phyloP scores from a whole-genome alignment of 2,329 filamentous ascomycete genomes.

The Fusarium coffeatum region DNA sequence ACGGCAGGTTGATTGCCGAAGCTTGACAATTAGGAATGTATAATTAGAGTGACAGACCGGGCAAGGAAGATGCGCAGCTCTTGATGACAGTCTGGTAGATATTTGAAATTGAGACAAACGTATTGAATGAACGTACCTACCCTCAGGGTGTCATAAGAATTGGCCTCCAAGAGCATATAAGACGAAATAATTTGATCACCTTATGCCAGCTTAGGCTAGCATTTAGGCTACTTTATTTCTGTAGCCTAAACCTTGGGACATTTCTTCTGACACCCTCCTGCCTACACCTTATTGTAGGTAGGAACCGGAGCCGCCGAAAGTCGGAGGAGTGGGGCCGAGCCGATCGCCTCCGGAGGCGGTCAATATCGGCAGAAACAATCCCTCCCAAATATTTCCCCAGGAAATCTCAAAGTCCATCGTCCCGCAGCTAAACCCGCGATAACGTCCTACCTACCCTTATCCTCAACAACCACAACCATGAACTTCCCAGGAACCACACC shows the following conservation, averaged over 20 bases:
- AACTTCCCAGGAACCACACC: slow-evolving; percentile 53
- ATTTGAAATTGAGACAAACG: not conserved
- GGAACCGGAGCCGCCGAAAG: slow-evolving; percentile 8
- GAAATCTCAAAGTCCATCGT: slow-evolving; percentile 20
- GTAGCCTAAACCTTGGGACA: no score
- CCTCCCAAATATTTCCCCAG: slow-evolving; percentile 42
- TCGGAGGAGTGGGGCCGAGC: slow-evolving; percentile 43
- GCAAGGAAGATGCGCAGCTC: slow-evolving; percentile 2
- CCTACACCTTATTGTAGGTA: no score
- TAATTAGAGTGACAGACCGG: not conserved
- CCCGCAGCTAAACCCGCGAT: slow-evolving; percentile 36
- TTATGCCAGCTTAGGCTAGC: no score
- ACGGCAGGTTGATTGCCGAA: slow-evolving; percentile 14
- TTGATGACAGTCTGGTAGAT: slow-evolving; percentile 2
- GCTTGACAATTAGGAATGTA: slow-evolving; percentile 16
- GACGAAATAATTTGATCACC: no score
- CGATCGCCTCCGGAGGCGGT: slow-evolving; percentile 50
- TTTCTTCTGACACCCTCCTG: no score
- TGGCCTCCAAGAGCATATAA: no score
- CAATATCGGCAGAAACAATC: slow-evolving; percentile 55
- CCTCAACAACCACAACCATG: slow-evolving; percentile 47
- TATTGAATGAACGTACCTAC: not conserved
- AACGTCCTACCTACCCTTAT: slow-evolving; percentile 21
- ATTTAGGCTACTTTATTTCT: no score
- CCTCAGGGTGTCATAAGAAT: no score